Conservation (phyloP, 2,329 filamentous ascomycete species). For the Fusarium subtropicale region DNA sequence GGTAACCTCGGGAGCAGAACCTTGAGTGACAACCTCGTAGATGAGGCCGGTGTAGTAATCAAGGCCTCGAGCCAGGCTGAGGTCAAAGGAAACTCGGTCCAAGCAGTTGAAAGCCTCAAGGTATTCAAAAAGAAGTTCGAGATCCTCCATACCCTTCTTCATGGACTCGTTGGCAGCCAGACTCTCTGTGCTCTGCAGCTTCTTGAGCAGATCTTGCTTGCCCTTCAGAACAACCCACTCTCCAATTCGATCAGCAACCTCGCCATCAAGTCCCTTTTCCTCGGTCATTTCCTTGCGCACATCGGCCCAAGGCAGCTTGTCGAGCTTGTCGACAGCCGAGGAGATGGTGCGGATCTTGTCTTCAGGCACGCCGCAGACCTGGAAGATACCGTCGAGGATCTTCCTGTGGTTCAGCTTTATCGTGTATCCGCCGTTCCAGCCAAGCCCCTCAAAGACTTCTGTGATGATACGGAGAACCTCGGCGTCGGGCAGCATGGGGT, state of each 20-base stretch:
- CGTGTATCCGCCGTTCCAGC: conserved; percentile 78
- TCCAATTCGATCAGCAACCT: conserved; percentile 87
- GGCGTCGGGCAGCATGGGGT: conserved; percentile 91
- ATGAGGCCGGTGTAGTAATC: conserved; percentile 94
- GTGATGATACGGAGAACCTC: conserved; percentile 87
- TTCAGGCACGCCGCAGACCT: conserved; percentile 86
- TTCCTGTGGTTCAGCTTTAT: conserved; percentile 97
- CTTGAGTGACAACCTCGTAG: conserved; percentile 88
- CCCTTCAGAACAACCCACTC: conserved; percentile 85
- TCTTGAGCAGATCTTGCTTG: conserved; percentile 77
- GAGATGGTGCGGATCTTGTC: conserved; percentile 92
- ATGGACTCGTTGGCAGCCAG: conserved; percentile 79
- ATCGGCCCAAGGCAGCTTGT: conserved; percentile 91
- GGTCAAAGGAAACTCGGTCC: conserved; percentile 85
- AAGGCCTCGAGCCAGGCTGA: conserved; percentile 89
- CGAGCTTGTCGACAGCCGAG: conserved; percentile 94
- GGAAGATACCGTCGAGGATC: conserved; percentile 91
- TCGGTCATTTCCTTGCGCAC: conserved; percentile 94
- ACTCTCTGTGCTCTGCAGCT: conserved; percentile 73
- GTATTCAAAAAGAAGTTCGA: conserved; percentile 84
- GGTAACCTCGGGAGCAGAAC: conserved; percentile 69
- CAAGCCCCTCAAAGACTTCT: conserved; percentile 86
- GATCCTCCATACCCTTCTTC: conserved; percentile 83
- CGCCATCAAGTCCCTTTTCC: conserved; percentile 82
- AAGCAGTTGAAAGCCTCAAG: conserved; percentile 80